These are phyloP conservation scores for Mortierella sp. DNA, from an alignment of 371 early-diverging fungal species.

Conservation along the genomic window DNA sequence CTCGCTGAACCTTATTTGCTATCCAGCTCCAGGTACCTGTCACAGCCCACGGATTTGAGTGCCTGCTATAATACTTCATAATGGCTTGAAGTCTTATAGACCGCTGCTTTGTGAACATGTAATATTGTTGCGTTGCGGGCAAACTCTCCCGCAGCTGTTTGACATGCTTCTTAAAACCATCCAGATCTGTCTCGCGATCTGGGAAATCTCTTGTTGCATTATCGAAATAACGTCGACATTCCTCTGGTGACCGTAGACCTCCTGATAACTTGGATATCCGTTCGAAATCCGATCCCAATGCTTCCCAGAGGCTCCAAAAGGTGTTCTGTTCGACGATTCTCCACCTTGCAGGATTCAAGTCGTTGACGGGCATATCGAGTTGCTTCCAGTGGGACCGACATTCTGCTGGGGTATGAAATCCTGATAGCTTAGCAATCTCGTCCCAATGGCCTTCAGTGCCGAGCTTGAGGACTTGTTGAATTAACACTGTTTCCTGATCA, in stretches of 20 bases:
- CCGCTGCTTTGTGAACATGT: constrained; percentile 29
- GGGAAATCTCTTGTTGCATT: constrained; percentile 24
- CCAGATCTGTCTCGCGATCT: constrained; percentile 16
- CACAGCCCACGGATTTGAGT: background rate
- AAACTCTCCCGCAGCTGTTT: constrained; percentile 10
- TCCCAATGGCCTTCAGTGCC: constrained; percentile 35
- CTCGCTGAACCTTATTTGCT: constrained; percentile 29
- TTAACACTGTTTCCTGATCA: constrained; percentile 37
- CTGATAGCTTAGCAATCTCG: constrained; percentile 15
- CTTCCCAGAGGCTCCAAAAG: constrained; percentile 39
- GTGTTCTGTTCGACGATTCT: constrained; percentile 22
- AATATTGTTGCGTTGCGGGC: constrained; percentile 17
- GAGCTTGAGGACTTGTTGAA: constrained; percentile 38
- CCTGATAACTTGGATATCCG: constrained; percentile 12
- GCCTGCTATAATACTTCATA: constrained; percentile 9
- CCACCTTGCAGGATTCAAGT: constrained; percentile 18
- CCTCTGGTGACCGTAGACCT: constrained; percentile 18
- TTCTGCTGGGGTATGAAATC: constrained; percentile 23
- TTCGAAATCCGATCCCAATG: constrained; percentile 30
- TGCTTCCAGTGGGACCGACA: constrained; percentile 47
- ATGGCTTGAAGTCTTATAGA: constrained; percentile 25
- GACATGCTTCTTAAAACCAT: background rate
- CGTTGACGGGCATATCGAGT: constrained; percentile 41
- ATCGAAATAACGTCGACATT: constrained; percentile 33
- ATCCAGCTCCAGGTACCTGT: constrained; percentile 30